Evolutionary conservation across 2,329 filamentous ascomycete species (phyloP).

Genomic region (Cercospora nicotianae): DNA sequence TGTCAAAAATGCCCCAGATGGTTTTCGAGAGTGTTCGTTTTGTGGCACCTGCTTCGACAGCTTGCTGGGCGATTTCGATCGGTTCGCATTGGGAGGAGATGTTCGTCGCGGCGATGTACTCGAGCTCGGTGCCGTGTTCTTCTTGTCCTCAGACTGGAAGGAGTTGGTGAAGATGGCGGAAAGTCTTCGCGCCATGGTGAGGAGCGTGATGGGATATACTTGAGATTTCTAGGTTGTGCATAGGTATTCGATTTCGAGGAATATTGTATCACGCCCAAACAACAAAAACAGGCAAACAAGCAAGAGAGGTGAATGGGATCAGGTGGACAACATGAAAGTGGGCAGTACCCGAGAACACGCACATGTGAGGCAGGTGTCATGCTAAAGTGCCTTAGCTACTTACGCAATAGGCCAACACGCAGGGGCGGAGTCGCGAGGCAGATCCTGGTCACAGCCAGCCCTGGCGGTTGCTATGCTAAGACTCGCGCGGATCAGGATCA

Average conservation of each 20-base stretch:
- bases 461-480: background rate
- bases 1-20: constrained; percentile 22
- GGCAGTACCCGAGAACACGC: background rate
- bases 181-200: constrained; percentile 27
- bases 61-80: constrained; percentile 26
- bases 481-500: background rate
- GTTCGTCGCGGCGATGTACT: constrained; percentile 20
- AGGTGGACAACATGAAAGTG: background rate
- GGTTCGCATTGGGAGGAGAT: constrained; percentile 21
- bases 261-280: background rate
- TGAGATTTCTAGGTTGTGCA: background rate
- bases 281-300: background rate
- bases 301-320: background rate
- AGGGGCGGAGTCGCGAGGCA: background rate
- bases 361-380: background rate
- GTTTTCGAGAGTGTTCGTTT: constrained; percentile 21
- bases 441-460: background rate
- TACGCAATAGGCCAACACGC: background rate
- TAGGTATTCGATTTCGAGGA: background rate
- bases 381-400: background rate
- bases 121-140: constrained; percentile 16
- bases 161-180: constrained; percentile 27
- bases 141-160: constrained; percentile 24
- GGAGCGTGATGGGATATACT: background rate
- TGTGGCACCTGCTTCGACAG: constrained; percentile 28